Percentiles rank a stretch among this genome's conserved stretches.
phyloP scores from a whole-genome alignment of 495 filamentous ascomycete genomes.

The Trichoderma reesei region DNA sequence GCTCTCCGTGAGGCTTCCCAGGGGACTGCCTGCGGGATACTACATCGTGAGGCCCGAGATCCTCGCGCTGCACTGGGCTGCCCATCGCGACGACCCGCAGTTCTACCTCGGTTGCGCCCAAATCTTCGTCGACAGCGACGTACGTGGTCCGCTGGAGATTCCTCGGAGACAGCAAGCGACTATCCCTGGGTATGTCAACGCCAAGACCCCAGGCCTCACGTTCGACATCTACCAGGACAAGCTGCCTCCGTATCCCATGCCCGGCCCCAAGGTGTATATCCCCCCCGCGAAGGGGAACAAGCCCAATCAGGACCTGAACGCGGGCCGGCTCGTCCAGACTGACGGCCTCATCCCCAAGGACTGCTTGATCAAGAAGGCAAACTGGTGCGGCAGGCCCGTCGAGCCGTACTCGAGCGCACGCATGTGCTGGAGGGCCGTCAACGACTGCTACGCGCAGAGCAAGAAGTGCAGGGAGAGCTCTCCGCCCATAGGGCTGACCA shows the following conservation, averaged over 20 bases:
- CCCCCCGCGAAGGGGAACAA: conserved; percentile 8
- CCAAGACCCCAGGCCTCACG: conserved; percentile 41
- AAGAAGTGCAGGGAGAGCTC: conserved; percentile 46
- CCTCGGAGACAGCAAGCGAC: conserved; percentile 37
- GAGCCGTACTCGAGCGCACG: conserved; percentile 39
- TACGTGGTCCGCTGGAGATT: conserved; percentile 21
- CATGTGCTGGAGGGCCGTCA: conserved; percentile 48
- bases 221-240: conserved; percentile 50
- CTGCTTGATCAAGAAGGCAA: conserved; percentile 55
- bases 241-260: conserved; percentile 40
- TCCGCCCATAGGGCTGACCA: conserved; percentile 44
- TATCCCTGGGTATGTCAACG: conserved; percentile 55
- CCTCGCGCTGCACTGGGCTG: conserved; percentile 53
- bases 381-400: conserved; percentile 60
- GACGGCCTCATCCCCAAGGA: conserved; percentile 36
- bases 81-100: conserved; percentile 45
- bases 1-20: conserved; percentile 48
- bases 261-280: conserved; percentile 47
- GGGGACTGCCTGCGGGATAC: conserved; percentile 49
- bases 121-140: conserved; percentile 47
- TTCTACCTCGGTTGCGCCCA: conserved; percentile 65
- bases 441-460: conserved; percentile 49
- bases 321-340: conserved; percentile 19
- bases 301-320: background rate
- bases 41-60: conserved; percentile 62